Evolutionary conservation across 2,329 filamentous ascomycete species (phyloP), one percentile per base, ranked within the genome.

Genomic region (Didymellaceae sp.): DNA sequence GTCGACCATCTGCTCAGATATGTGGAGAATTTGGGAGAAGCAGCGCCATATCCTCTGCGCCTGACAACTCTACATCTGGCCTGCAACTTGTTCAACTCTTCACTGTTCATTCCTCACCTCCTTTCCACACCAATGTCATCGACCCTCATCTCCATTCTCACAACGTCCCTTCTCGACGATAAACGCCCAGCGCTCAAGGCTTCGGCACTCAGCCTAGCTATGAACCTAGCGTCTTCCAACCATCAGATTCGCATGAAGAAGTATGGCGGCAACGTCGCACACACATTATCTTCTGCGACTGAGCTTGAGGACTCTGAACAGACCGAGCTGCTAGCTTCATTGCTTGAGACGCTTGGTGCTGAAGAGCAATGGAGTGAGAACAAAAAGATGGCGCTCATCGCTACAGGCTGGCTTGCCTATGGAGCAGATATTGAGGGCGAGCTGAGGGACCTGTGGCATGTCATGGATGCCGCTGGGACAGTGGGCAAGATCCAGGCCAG

Each of bases 41-140:
- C 54, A 2, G 89, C 86, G 31, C 90, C 91, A 0, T 97, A 97
- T 67, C 86, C 89, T 4, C 80, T 95, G 1, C 87, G 91, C 11
- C 84, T 97, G 2, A 90, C 96, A 13, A 88, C 90, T 0, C 75
- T 96, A 17, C 92, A 97, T 61, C 82, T 93, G 65, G 82, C 85
- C 1, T 95, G 91, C 75, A 97, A 96, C 65, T 78, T 96, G 32
- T 96, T 96, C 75, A 86, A 84, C 0, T 87, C 87, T 1, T 82
- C 84, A 0, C 78, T 96, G 0, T 95, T 88, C 63, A 78, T 85
- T 0, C 80, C 84, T 2, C 81, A 86, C 54, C 78, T 92, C 7
- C 76, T 89, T 6, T 71, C 75, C 43, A 30, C 59, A 2, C 67
- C 68, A 1, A 62, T 17, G 72, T 91, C 40, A 1, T 82, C 85